Evolutionary conservation across 2,329 filamentous ascomycete species (phyloP), one percentile per base, ranked within the genome.

Genomic region (Didymellaceae sp.): DNA sequence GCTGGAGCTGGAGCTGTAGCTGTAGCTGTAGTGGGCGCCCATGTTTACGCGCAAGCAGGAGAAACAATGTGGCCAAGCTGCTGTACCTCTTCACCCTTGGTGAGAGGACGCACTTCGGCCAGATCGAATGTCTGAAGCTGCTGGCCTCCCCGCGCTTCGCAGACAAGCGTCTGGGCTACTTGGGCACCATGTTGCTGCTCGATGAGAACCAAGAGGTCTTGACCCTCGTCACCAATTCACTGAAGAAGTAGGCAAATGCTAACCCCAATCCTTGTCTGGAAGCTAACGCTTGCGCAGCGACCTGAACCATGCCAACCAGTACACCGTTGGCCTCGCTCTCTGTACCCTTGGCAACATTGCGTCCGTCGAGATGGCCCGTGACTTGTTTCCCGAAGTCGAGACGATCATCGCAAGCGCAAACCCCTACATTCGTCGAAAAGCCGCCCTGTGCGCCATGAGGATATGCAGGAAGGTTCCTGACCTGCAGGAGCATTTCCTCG

Each of bases 191-290:
- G 86, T 77, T 99, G 71, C 77, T 99, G 60, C 80, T 99, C 55
- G 94, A 99, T 73, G 94, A 99, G 80, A 99, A 99, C 67, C 94
- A 99, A 74, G 95, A 99, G 75, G 95, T 99, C 16, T 75, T 99
- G 68, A 99, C 94, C 1, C 79, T 99, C 54, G 95, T 99, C 51
- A 99, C 94, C 25, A 99, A 99, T 75, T 99, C 94, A 9, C 77
- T 99, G 59, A 94, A 97, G 75, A 99, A 97, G 92, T 96, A 82
- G 54, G 80, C 68, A 6, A 14, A 7, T 11, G 35, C 4, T 4
- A 33, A 4, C 3, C n/a, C 5, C 7, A 8, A 4, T 18, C 6
- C n/a, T n/a, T n/a, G 7, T 4, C 10, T 7, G n/a, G 6, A 24
- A 49, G 52, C 62, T 69, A 34, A 68, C 45, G 7, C n/a, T 9